Conservation (phyloP, 148 eudicot species). For the Diospyros lotus region DNA sequence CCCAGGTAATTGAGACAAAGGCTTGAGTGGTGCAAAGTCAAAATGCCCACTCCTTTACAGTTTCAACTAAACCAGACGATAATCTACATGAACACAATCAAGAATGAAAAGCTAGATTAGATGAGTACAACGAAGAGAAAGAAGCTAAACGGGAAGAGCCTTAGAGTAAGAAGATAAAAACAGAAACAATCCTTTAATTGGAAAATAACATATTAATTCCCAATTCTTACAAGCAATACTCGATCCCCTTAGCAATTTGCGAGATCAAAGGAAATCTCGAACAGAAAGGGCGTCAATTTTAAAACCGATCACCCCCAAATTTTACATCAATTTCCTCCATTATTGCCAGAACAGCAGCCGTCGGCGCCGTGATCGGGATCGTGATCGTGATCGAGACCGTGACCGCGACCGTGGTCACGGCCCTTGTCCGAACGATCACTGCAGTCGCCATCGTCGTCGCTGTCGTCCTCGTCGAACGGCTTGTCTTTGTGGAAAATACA, state of each 20-base stretch:
- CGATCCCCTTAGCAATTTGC: neutral
- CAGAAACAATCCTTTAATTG: neutral
- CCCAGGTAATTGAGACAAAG: neutral
- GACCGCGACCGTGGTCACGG: constrained; percentile 20
- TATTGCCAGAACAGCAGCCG: constrained; percentile 29
- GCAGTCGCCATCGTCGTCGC: constrained; percentile 50
- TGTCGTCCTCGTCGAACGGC: constrained; percentile 77
- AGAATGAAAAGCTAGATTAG: neutral
- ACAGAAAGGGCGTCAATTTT: neutral
- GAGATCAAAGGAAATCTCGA: neutral
- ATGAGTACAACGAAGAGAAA: no score
- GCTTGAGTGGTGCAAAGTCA: neutral
- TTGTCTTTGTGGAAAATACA: constrained; percentile 88
- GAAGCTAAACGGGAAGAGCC: no score
- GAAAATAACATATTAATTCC: neutral
- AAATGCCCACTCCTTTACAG: neutral
- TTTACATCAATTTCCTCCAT: constrained; percentile 10
- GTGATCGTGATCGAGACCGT: constrained; percentile 16
- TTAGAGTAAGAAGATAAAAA: neutral
- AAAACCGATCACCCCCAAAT: neutral
- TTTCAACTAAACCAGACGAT: neutral
- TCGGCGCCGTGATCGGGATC: constrained; percentile 13
- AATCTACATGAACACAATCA: no score
- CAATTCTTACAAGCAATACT: neutral
- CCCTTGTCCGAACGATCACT: neutral